These are phyloP conservation scores for Aureobasidium leucospermi DNA, from an alignment of 2,329 filamentous ascomycete genomes.

Conservation along the genomic window DNA sequence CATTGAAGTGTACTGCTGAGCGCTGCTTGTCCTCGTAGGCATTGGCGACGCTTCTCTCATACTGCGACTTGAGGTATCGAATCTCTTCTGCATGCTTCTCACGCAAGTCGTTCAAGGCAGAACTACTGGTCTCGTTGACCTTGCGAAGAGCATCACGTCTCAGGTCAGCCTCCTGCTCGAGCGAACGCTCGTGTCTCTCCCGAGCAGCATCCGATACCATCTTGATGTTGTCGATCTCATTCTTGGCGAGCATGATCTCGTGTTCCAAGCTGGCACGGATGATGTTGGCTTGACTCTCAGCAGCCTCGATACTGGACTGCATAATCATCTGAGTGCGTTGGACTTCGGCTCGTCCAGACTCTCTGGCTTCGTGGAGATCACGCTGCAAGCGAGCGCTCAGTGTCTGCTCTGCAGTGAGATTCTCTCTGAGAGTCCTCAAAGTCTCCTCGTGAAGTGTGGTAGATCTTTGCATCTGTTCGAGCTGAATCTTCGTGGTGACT, in stretches of 20 bases:
- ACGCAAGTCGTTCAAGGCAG: constrained; percentile 48
- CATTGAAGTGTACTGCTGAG: constrained; percentile 69
- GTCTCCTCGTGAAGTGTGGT: constrained; percentile 59
- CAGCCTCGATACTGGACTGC: constrained; percentile 73
- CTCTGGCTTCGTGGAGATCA: constrained; percentile 76
- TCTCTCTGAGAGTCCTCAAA: constrained; percentile 47
- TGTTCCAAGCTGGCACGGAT: constrained; percentile 76
- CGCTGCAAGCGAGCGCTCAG: constrained; percentile 63
- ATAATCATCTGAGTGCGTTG: constrained; percentile 71
- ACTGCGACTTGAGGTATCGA: constrained; percentile 52
- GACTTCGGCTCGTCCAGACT: constrained; percentile 71
- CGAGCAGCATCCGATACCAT: constrained; percentile 75
- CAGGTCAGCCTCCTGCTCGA: constrained; percentile 70
- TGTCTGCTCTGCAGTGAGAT: constrained; percentile 67
- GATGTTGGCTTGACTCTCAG: constrained; percentile 78
- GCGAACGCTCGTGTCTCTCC: constrained; percentile 72
- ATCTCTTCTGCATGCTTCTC: constrained; percentile 55
- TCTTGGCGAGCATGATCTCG: constrained; percentile 63
- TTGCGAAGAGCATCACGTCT: constrained; percentile 55
- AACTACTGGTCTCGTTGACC: constrained; percentile 44
- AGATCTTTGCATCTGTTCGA: constrained; percentile 51
- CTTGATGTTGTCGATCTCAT: constrained; percentile 68
- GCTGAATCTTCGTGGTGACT: constrained; percentile 17
- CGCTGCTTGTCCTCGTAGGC: constrained; percentile 75
- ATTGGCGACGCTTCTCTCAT: constrained; percentile 35